Evolutionary conservation across 108 stramenopile genomes (phyloP).

Genomic region (Fragilaria radians): DNA sequence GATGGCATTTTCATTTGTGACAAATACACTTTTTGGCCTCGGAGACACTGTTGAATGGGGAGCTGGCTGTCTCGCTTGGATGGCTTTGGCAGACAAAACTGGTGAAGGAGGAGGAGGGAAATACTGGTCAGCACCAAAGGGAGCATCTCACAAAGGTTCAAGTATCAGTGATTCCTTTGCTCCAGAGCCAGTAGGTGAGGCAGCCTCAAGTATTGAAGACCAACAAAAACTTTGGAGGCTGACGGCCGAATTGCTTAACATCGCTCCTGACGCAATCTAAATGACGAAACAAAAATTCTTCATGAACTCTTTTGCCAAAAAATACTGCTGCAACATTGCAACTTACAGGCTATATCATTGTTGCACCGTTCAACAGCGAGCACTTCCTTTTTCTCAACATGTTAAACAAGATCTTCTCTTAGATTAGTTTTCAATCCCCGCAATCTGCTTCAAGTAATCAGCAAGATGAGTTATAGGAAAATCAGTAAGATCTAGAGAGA

Average conservation of each 20-base stretch:
- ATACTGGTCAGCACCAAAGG: constrained; percentile 20
- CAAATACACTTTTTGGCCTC: constrained; percentile 8
- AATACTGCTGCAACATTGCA: no score
- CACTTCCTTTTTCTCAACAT: no score
- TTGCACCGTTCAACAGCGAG: no score
- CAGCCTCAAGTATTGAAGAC: neutral
- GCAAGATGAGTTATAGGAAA: no score
- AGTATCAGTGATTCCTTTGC: neutral
- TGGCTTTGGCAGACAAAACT: constrained; percentile 16
- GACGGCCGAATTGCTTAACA: neutral
- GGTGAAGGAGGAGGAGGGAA: constrained; percentile 7
- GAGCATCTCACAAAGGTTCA: constrained; percentile 9
- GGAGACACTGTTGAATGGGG: constrained; percentile 22
- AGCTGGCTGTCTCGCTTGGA: constrained; percentile 18
- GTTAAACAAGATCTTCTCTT: no score
- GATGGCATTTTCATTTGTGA: constrained; percentile 2
- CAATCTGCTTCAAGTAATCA: no score
- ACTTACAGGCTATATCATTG: no score
- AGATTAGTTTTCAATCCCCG: no score
- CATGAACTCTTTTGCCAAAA: neutral
- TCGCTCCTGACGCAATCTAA: neutral
- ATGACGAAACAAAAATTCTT: neutral
- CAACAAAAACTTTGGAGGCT: constrained; percentile 4
- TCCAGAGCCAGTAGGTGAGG: constrained; percentile 3
- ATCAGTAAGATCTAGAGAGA: no score